Evolutionary conservation across 2,329 filamentous ascomycete species (phyloP), one percentile per base, ranked within the genome.

Genomic region (Sclerotinia minor): DNA sequence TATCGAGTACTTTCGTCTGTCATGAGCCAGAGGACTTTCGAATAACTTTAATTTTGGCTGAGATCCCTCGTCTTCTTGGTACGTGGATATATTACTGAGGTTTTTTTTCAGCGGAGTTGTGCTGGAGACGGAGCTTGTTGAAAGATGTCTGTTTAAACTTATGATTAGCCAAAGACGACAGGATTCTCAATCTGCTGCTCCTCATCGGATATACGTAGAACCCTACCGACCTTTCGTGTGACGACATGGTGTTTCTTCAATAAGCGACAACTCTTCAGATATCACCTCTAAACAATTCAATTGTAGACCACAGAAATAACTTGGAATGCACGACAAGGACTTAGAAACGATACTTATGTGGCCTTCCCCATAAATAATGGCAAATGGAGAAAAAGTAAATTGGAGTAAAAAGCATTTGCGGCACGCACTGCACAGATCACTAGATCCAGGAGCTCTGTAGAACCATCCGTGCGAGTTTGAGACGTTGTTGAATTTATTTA

Each of bases 41-140:
- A 71, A 68, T 29, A 71, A 45, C 53, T 69, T 71, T 17, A 71
- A 41, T 47, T 64, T 71, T 21, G 69, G 70, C 26, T 69, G 57
- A 6, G 50, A 38, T 8, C 57, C 47, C 38, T 64, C 45, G 32
- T 44, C 49, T 64, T 17, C 47, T n/a, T 64, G 47, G 26, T 52
- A 15, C 3, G 32, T 26, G 5, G 47, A 53, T 52, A 9, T n/a
- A 38, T 52, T 32, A 64, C 60, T 64, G 15, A 29, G 2, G 7
- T 3, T 19, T 19, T 38, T 64, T 47, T 44, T 64, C 17, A 64
- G 24, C 6, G 32, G n/a, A 21, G 32, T 26, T 21, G 21, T 21
- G 41, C 60, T 53, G 17, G 47, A 50, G n/a, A 52, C 32, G 6
- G 60, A 64, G 35, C 47, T 26, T 32, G 45, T 15, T 52, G 60